A percentile compares a stretch with the other conserved stretches of the same genome.
Evolutionary conservation across 345 rosid genomes (phyloP).

Genomic region (Populus nigra): DNA sequence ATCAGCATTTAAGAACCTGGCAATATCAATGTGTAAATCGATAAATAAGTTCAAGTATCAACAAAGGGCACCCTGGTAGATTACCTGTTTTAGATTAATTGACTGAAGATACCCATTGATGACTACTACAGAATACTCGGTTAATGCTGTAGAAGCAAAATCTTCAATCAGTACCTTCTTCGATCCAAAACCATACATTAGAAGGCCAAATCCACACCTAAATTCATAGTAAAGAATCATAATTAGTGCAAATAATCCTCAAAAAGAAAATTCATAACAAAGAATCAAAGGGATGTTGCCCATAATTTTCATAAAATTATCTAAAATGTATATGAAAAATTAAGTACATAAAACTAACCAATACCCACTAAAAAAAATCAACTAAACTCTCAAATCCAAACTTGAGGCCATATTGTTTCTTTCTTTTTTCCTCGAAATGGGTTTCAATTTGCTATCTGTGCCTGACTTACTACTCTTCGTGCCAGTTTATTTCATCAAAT

Average conservation of each 20-base stretch:
- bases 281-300: background rate
- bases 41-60: background rate
- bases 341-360: too few relatives aligned
- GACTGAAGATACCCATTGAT: slow-evolving; percentile 90
- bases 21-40: background rate
- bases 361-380: too few relatives aligned
- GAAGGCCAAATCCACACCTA: slow-evolving; percentile 90
- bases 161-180: slow-evolving; percentile 76
- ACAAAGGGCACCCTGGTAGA: background rate
- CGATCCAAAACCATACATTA: slow-evolving; percentile 92
- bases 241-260: background rate
- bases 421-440: background rate
- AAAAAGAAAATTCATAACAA: background rate
- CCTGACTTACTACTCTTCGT: too few relatives aligned
- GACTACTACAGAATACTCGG: slow-evolving; percentile 68
- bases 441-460: background rate
- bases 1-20: background rate
- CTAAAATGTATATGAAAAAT: too few relatives aligned
- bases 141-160: slow-evolving; percentile 75
- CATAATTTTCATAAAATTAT: too few relatives aligned
- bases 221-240: background rate
- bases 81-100: slow-evolving; percentile 78
- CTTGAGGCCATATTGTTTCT: background rate
- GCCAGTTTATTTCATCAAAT: too few relatives aligned
- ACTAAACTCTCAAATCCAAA: background rate